phyloP scores from a whole-genome alignment of 768 basidiomycete species.

The Chiua virens region DNA sequence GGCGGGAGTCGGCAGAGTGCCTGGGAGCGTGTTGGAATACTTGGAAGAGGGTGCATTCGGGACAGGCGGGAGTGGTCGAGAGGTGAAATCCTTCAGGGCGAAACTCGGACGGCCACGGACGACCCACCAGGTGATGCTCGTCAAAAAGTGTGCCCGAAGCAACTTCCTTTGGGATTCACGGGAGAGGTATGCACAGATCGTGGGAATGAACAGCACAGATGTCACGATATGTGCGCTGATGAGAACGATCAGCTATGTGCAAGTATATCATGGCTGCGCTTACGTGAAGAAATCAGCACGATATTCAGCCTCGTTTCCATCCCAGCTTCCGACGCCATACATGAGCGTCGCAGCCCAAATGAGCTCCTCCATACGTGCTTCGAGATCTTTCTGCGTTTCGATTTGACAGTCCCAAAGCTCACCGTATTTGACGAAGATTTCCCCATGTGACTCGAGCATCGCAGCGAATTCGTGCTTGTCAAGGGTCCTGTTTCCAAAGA shows the following conservation, averaged over 20 bases:
- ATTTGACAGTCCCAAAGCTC: constrained; percentile 47
- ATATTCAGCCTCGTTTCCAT: constrained; percentile 37
- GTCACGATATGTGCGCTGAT: constrained; percentile 69
- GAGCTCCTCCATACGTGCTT: constrained; percentile 61
- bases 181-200: constrained; percentile 49
- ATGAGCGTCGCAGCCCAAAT: constrained; percentile 55
- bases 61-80: constrained; percentile 25
- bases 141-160: constrained; percentile 58
- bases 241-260: constrained; percentile 1
- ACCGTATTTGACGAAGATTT: constrained; percentile 43
- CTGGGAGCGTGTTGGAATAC: constrained; percentile 25
- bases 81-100: constrained; percentile 51
- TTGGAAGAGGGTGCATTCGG: constrained; percentile 16
- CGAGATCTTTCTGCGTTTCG: constrained; percentile 37
- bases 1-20: constrained; percentile 19
- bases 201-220: constrained; percentile 59
- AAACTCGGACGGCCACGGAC: constrained; percentile 54
- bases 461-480: constrained; percentile 37
- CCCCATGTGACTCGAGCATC: constrained; percentile 37
- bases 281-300: constrained; percentile 69
- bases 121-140: constrained; percentile 53
- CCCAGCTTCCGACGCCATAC: constrained; percentile 61
- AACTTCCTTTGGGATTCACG: constrained; percentile 56
- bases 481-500: constrained; percentile 29
- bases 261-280: constrained; percentile 24